Evolutionary conservation across 495 filamentous ascomycete genomes (phyloP).

Genomic region (Talaromyces nanjingensis): DNA sequence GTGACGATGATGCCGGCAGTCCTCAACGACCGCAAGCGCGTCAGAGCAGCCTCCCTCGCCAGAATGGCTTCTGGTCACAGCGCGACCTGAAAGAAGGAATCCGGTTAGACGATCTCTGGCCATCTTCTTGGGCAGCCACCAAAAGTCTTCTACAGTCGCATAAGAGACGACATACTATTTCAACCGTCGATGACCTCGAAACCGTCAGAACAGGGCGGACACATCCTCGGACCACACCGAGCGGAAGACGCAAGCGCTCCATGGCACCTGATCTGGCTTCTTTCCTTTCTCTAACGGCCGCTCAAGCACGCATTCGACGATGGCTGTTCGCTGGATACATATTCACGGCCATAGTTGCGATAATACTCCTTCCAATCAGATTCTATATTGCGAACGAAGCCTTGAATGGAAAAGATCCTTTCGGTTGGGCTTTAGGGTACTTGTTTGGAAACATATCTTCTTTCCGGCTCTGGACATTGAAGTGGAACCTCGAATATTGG

Average conservation of each 20-base stretch:
- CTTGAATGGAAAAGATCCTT: slow-evolving; percentile 66
- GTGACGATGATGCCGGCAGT: slow-evolving; percentile 25
- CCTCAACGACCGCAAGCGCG: slow-evolving; percentile 16
- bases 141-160: slow-evolving; percentile 10
- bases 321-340: slow-evolving; percentile 78
- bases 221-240: slow-evolving; percentile 46
- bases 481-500: slow-evolving; percentile 64
- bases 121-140: slow-evolving; percentile 8
- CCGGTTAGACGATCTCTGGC: slow-evolving; percentile 19
- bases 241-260: slow-evolving; percentile 60
- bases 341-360: slow-evolving; percentile 54
- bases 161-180: slow-evolving; percentile 47
- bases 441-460: slow-evolving; percentile 70
- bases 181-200: slow-evolving; percentile 29
- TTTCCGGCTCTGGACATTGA: slow-evolving; percentile 60
- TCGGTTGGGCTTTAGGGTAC: slow-evolving; percentile 90
- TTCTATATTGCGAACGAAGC: slow-evolving; percentile 58
- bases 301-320: slow-evolving; percentile 67
- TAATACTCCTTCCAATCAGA: slow-evolving; percentile 67
- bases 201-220: slow-evolving; percentile 17
- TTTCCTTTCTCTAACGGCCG: slow-evolving; percentile 71
- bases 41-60: slow-evolving; percentile 20
- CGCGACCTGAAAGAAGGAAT: slow-evolving; percentile 15
- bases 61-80: slow-evolving; percentile 8
- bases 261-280: slow-evolving; percentile 60